Evolutionary conservation across 2,329 filamentous ascomycete species (phyloP).

Genomic region (Biscogniauxia mediterranea): DNA sequence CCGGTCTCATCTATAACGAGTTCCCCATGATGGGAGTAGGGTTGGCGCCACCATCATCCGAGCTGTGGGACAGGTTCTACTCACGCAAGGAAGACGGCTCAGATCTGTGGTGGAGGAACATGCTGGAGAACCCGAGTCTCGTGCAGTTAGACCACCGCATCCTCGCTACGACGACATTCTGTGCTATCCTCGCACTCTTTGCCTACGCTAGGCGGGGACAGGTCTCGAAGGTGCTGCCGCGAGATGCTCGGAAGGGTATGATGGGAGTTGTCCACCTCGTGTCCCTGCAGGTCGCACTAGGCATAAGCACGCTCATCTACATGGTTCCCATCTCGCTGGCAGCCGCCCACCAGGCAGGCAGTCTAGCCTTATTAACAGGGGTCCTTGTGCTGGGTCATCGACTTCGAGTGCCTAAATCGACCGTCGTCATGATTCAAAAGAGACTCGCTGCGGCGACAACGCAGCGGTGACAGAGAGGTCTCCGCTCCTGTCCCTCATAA

Average conservation of each 20-base stretch:
- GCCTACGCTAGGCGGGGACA: conserved; percentile 72
- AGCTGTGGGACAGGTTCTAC: conserved; percentile 86
- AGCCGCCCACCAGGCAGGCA: conserved; percentile 89
- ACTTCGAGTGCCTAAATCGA: conserved; percentile 68
- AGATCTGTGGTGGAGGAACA: conserved; percentile 95
- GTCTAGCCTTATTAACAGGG: conserved; percentile 79
- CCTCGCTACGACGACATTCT: conserved; percentile 85
- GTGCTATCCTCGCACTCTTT: conserved; percentile 73
- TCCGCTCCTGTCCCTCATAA: not conserved
- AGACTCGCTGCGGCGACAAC: conserved; percentile 34
- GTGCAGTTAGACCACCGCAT: conserved; percentile 96
- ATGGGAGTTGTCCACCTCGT: conserved; percentile 81
- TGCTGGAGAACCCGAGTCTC: conserved; percentile 92
- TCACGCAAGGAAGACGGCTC: conserved; percentile 71
- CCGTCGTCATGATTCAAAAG: conserved; percentile 58
- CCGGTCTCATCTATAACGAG: conserved; percentile 97
- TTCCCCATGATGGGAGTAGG: conserved; percentile 93
- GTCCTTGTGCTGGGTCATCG: conserved; percentile 77
- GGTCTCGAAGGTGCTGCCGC: conserved; percentile 58
- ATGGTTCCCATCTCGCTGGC: conserved; percentile 87
- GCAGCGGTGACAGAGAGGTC: conserved; percentile 14
- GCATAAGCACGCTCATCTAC: conserved; percentile 89
- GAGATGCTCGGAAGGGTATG: conserved; percentile 64
- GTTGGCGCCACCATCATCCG: conserved; percentile 73
- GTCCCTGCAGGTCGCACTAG: conserved; percentile 76